Base-by-base conservation (phyloP, 1,284 basidiomycete genomes). In the Quambalaria eucalypti region DNA sequence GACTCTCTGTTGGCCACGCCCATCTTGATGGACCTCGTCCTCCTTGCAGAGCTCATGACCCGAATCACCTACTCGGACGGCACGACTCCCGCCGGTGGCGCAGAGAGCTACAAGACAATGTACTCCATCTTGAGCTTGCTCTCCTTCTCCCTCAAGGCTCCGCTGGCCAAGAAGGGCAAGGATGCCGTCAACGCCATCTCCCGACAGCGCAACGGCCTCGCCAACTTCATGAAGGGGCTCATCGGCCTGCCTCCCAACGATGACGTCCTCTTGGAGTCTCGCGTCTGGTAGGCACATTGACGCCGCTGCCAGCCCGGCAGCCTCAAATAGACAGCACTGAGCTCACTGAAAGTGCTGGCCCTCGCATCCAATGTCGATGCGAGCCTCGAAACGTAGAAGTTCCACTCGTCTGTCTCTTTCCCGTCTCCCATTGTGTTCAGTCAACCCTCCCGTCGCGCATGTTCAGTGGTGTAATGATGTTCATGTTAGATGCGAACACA, bases 1-100 rank as follows among this genome's bases (percentile, higher is more conserved):
- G 93, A 98, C 78, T 96, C 92, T 31, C 82, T 97, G 55, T 83
- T 98, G 60, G 93, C 95, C 47, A 93, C 91, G 48, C 93, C 92
- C 10, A 83, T 98, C 66, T 92, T 97, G 75, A 82, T 97, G 68
- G 93, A 97, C 78, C 80, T 98, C 65, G 80, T 88, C 51, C 91
- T 97, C 80, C 83, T 97, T 56, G 86, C 91, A 52, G 93, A 97
- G 82, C 82, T 98, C 58, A 83, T 97, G 69, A 93, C 91, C 44
- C 90, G 95, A 61, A 83, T 98, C 77, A 80, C 66, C 75, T 97
- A 95, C 81, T 85, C 87, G 68, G 68, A 78, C 78, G 56, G 76
- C 74, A 25, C 57, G 16, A 57, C 64, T 23, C 60, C 36, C 29
- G 31, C 48, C 21, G 61, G 47, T 14, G 56, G 48, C 2, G 74